A percentile compares a stretch with the other conserved stretches of the same genome.
Evolutionary conservation across 2,329 filamentous ascomycete species (phyloP).

Genomic region (Colletotrichum sp.): DNA sequence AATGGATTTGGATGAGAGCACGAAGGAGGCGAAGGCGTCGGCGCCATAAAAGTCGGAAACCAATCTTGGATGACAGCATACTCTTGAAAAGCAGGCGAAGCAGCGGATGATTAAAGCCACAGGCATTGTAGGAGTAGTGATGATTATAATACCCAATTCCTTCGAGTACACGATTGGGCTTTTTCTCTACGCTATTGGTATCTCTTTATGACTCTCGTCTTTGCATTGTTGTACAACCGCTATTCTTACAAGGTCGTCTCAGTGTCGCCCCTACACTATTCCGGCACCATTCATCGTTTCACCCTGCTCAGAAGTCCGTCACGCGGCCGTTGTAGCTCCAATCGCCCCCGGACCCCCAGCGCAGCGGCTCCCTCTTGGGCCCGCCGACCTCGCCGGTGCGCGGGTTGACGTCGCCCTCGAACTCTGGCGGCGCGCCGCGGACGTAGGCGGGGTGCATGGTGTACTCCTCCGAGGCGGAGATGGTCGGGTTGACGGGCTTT

Average conservation of each 20-base stretch:
- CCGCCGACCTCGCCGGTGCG: slow-evolving; percentile 95
- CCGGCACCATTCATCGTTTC: too few relatives aligned
- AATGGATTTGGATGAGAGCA: not conserved
- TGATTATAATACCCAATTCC: slow-evolving; percentile 20
- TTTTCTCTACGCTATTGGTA: not conserved
- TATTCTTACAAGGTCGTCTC: not conserved
- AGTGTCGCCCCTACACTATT: not conserved
- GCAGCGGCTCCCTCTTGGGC: slow-evolving; percentile 93
- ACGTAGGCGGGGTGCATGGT: slow-evolving; percentile 70
- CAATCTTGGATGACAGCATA: not conserved
- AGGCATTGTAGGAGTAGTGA: slow-evolving; percentile 16
- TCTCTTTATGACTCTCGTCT: not conserved
- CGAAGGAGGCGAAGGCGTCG: not conserved
- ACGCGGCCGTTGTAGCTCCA: slow-evolving; percentile 97
- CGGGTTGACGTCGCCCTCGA: slow-evolving; percentile 90
- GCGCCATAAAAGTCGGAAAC: not conserved
- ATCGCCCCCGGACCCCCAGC: slow-evolving; percentile 78
- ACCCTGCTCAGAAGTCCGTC: slow-evolving; percentile 74
- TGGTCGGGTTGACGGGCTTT: slow-evolving; percentile 15
- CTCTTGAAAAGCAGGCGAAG: not conserved
- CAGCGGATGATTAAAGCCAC: not conserved
- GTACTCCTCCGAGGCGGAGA: slow-evolving; percentile 42
- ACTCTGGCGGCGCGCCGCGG: slow-evolving; percentile 84
- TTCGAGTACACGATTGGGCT: not conserved
- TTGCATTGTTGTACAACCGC: not conserved